Evolutionary conservation across 805 yeast genomes (phyloP).

Genomic region (Candida chilensis): DNA sequence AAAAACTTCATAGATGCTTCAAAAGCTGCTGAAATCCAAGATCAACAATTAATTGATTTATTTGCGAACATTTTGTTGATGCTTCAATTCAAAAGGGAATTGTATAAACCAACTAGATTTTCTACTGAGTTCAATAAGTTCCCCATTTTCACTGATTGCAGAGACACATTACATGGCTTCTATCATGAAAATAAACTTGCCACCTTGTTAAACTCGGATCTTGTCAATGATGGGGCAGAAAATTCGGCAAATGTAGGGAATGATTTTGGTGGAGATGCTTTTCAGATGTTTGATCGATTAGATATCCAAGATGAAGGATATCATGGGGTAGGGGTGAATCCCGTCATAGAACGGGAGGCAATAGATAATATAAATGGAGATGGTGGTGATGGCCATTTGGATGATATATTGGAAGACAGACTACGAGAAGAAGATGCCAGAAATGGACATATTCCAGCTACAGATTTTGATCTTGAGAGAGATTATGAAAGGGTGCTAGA

Average conservation of each 20-base stretch:
- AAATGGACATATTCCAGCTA: too few relatives aligned
- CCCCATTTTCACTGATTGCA: constrained; percentile 1
- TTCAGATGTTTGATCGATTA: too few relatives aligned
- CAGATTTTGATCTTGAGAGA: too few relatives aligned
- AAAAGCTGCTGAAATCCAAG: neutral
- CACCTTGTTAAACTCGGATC: too few relatives aligned
- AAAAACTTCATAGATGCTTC: neutral
- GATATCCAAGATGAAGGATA: too few relatives aligned
- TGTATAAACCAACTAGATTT: neutral
- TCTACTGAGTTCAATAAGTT: neutral
- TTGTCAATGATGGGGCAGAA: too few relatives aligned
- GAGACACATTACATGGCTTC: neutral
- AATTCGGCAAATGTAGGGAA: too few relatives aligned
- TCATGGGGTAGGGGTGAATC: too few relatives aligned
- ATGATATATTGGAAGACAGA: constrained; percentile 6
- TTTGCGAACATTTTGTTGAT: constrained; percentile 1
- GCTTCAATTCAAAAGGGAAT: constrained; percentile 1
- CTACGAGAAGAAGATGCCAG: too few relatives aligned
- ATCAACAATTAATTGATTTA: neutral
- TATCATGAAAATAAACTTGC: neutral
- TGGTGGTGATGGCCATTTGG: constrained; percentile 1
- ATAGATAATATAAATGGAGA: neutral
- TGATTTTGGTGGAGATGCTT: too few relatives aligned
- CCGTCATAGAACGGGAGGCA: too few relatives aligned
- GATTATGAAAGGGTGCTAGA: too few relatives aligned